Base-by-base conservation (phyloP, 805 yeast genomes). In the Candida pini region DNA sequence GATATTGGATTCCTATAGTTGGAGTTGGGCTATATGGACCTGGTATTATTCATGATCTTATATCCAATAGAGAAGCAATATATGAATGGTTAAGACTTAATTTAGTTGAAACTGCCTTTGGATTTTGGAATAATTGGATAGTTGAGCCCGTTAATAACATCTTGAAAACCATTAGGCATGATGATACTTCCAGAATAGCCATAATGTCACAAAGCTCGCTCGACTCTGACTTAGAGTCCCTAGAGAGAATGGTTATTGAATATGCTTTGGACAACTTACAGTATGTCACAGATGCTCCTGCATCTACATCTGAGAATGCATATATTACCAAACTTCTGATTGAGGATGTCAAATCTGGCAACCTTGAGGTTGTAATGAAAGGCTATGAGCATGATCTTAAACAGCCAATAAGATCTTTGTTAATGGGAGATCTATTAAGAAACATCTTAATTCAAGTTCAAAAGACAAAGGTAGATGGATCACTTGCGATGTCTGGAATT, bases 391-490 rank as follows among this genome's bases (percentile, higher is more conserved):
- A 61, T 18, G 90, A 87, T 45, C 63, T 92, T 38, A 73, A 76
- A 38, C 55, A 66, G 5, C 97, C 97, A 0, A 51, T 88, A 30
- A 69, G 65, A 36, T 77, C 80, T 24, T 47, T 79, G 2, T 38
- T 88, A 3, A 37, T 63, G 2, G 98, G 97, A 4, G 75, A 78
- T 37, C 68, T 90, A 44, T 58, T 88, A 7, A 69, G 95, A 35
- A 78, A 89, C 12, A 57, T 92, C 30, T 62, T 92, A 50, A 89
- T 90, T 42, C 97, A 92, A 58, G 67, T 92, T n/a, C 98, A 90
- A 57, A 90, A 92, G 60, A 81, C 95, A 9, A 90, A 90, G 59
- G 97, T 92, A 6, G 98, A 90, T 56, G 96, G 95, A 7, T 88
- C 84, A 24, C 64, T 88, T 5, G 97, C 96, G 0, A 73, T 90